phyloP scores from a whole-genome alignment of 805 yeast genomes.

The Yamadazyma laniorum region DNA sequence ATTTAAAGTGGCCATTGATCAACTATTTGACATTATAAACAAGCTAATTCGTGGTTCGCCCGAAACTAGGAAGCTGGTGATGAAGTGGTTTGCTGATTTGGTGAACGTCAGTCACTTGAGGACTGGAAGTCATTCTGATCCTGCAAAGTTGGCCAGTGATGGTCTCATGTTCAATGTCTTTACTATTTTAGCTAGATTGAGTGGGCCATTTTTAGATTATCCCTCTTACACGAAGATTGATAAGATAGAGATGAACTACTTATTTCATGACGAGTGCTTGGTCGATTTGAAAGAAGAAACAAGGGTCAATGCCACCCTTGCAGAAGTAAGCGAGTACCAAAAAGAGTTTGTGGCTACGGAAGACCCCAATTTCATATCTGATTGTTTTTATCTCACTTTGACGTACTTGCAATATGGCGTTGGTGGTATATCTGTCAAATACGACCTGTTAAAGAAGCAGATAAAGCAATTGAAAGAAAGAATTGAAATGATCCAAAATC shows the following conservation, averaged over 20 bases:
- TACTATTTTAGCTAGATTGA: constrained; percentile 62
- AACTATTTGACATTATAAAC: constrained; percentile 69
- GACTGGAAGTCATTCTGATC: constrained; percentile 79
- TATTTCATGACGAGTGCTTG: constrained; percentile 46
- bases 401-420: constrained; percentile 85
- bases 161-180: constrained; percentile 80
- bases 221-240: constrained; percentile 63
- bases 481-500: constrained; percentile 44
- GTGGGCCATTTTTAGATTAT: constrained; percentile 78
- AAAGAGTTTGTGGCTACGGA: constrained; percentile 33
- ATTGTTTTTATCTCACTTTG: constrained; percentile 77
- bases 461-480: constrained; percentile 50
- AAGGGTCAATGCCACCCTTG: constrained; percentile 70
- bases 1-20: constrained; percentile 54
- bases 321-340: constrained; percentile 63
- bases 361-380: constrained; percentile 77
- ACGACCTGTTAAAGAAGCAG: constrained; percentile 51
- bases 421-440: constrained; percentile 66
- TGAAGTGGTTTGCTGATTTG: constrained; percentile 68
- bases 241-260: constrained; percentile 73
- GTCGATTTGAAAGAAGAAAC: constrained; percentile 79
- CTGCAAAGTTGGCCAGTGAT: constrained; percentile 65
- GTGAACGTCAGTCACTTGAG: constrained; percentile 85
- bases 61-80: constrained; percentile 58
- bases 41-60: constrained; percentile 72